Conservation (phyloP, 1,139 yeast species). For the Saccharomyces pastorianus region DNA sequence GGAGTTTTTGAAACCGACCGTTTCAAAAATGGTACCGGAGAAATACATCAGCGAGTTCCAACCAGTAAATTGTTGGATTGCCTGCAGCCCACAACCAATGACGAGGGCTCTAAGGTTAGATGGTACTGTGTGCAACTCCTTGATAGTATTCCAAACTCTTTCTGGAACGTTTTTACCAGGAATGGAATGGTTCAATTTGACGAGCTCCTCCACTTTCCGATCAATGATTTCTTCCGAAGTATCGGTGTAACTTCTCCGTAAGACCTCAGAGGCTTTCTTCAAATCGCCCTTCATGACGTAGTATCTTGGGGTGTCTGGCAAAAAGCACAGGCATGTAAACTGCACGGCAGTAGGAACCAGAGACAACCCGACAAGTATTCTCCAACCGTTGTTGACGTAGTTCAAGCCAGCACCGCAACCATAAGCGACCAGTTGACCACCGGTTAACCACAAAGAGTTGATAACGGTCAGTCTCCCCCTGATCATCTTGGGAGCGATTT, state of each 20-base stretch:
- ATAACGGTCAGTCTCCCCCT: constrained; percentile 74
- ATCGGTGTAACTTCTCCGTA: constrained; percentile 49
- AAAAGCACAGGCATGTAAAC: constrained; percentile 64
- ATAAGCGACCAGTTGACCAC: constrained; percentile 87
- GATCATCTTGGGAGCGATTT: constrained; percentile 83
- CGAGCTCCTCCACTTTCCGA: constrained; percentile 52
- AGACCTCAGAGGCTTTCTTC: constrained; percentile 59
- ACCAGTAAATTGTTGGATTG: constrained; percentile 92
- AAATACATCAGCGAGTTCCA: constrained; percentile 93
- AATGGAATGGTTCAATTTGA: constrained; percentile 48
- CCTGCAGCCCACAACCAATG: constrained; percentile 87
- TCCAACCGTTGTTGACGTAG: constrained; percentile 76
- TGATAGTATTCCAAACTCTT: constrained; percentile 55
- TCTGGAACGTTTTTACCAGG: constrained; percentile 49
- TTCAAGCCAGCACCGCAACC: constrained; percentile 87
- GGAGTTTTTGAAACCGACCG: constrained; percentile 77
- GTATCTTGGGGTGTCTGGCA: constrained; percentile 96
- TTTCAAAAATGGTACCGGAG: constrained; percentile 79
- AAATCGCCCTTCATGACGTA: constrained; percentile 61
- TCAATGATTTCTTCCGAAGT: constrained; percentile 52
- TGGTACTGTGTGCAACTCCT: constrained; percentile 63
- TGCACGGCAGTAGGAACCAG: constrained; percentile 81
- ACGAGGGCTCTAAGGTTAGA: constrained; percentile 81
- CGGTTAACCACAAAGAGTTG: constrained; percentile 47
- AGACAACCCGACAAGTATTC: constrained; percentile 82